phyloP scores from a whole-genome alignment of 345 rosid species.

The Citrus reticulata region DNA sequence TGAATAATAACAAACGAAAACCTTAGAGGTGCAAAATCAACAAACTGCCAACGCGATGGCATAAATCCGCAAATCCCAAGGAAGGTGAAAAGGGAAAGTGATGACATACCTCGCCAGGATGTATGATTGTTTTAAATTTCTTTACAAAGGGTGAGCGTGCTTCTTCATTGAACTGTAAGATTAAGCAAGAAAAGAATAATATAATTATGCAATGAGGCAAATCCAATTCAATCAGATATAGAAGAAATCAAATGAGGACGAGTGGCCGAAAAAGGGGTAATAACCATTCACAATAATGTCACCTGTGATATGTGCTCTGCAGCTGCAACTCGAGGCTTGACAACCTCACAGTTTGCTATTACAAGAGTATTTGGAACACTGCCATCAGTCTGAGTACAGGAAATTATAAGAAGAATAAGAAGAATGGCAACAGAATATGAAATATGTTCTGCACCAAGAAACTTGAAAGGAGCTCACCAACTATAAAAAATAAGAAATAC shows the following conservation, averaged over 20 bases:
- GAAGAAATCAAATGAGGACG: neutral
- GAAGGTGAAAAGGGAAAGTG: neutral
- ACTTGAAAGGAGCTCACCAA: neutral
- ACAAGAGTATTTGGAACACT: conserved; percentile 87
- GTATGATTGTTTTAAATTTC: conserved; percentile 59
- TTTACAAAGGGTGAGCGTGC: conserved; percentile 65
- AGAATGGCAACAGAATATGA: neutral
- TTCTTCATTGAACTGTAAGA: conserved; percentile 58
- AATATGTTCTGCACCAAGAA: neutral
- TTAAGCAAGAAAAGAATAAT: conserved; percentile 15
- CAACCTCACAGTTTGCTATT: conserved; percentile 79
- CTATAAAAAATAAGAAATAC: neutral
- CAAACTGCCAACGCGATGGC: neutral
- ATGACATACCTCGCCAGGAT: conserved; percentile 62
- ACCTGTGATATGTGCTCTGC: conserved; percentile 91
- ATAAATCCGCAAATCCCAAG: neutral
- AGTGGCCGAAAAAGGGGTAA: neutral
- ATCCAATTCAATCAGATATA: neutral
- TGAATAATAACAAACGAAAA: neutral
- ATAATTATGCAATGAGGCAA: neutral
- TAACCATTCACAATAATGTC: neutral
- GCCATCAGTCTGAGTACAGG: conserved; percentile 62
- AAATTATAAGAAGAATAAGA: neutral
- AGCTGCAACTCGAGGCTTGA: conserved; percentile 85
- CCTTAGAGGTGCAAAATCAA: neutral